Conservation (phyloP, 305 asterid species). For the Fraxinus floribunda region DNA sequence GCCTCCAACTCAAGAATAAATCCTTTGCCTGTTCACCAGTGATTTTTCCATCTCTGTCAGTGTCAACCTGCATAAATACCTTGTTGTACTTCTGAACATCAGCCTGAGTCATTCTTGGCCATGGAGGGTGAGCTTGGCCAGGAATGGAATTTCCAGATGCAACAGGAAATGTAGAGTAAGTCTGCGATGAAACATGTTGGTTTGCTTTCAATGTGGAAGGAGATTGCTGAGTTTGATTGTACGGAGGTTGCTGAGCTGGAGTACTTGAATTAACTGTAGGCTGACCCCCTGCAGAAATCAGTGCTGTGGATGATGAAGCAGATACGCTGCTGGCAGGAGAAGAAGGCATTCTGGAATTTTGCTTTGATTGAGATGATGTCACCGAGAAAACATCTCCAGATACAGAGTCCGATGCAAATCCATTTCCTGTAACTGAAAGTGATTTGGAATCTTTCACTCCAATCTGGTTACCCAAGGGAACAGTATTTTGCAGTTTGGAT, state of each 20-base stretch:
- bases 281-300: conserved; percentile 15
- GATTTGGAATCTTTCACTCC: conserved; percentile 41
- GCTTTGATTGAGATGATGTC: conserved; percentile 38
- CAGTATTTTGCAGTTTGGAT: conserved; percentile 38
- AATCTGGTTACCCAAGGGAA: conserved; percentile 34
- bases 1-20: conserved; percentile 93
- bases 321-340: conserved; percentile 42
- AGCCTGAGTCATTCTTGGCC: conserved; percentile 73
- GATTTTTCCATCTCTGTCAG: conserved; percentile 88
- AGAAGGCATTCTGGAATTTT: conserved; percentile 19
- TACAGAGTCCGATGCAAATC: conserved; percentile 46
- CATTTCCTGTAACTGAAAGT: conserved; percentile 54
- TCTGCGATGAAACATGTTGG: conserved; percentile 46
- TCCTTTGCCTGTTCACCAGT: conserved; percentile 90
- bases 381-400: conserved; percentile 68
- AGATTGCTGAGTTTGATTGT: conserved; percentile 39
- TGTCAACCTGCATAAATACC: conserved; percentile 74
- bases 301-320: conserved; percentile 27
- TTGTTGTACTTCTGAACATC: conserved; percentile 45
- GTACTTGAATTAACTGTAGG: conserved; percentile 24
- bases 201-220: conserved; percentile 39
- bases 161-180: conserved; percentile 40
- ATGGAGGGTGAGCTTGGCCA: conserved; percentile 58
- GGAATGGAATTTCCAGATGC: conserved; percentile 39
- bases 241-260: conserved; percentile 40